Evolutionary conservation across 2,329 filamentous ascomycete genomes (phyloP).

Genomic region (Nannizziopsis arthrosporioides): DNA sequence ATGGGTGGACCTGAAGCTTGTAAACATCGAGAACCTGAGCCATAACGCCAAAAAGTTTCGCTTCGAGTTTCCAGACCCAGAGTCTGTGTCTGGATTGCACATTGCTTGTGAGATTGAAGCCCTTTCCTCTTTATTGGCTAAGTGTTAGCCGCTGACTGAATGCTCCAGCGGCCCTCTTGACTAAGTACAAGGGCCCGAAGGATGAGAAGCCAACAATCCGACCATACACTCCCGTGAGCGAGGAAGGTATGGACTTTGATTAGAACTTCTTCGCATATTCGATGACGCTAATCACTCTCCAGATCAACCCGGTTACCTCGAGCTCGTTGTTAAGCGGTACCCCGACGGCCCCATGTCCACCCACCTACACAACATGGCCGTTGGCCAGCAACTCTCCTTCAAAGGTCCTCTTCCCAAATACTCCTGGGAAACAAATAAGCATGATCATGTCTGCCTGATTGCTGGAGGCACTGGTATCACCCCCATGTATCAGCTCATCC

Average conservation of each 20-base stretch:
- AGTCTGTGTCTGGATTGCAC: constrained; percentile 70
- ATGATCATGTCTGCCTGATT: constrained; percentile 58
- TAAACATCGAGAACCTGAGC: constrained; percentile 67
- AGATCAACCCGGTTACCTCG: constrained; percentile 69
- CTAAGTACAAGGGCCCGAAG: constrained; percentile 77
- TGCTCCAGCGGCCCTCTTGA: constrained; percentile 58
- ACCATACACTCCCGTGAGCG: constrained; percentile 84
- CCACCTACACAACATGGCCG: constrained; percentile 71
- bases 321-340: constrained; percentile 88
- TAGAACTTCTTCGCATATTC: not conserved
- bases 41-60: constrained; percentile 91
- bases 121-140: not conserved
- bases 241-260: constrained; percentile 50
- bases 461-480: constrained; percentile 96
- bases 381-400: constrained; percentile 73
- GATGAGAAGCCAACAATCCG: constrained; percentile 77
- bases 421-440: constrained; percentile 79
- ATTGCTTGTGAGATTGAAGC: constrained; percentile 52
- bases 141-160: not conserved
- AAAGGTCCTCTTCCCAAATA: constrained; percentile 97
- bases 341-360: constrained; percentile 81
- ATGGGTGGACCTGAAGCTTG: constrained; percentile 69
- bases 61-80: constrained; percentile 73
- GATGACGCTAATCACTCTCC: not conserved
- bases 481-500: constrained; percentile 91